Conservation (phyloP, 352 stramenopile species). For the Phytophthora palmivora region DNA sequence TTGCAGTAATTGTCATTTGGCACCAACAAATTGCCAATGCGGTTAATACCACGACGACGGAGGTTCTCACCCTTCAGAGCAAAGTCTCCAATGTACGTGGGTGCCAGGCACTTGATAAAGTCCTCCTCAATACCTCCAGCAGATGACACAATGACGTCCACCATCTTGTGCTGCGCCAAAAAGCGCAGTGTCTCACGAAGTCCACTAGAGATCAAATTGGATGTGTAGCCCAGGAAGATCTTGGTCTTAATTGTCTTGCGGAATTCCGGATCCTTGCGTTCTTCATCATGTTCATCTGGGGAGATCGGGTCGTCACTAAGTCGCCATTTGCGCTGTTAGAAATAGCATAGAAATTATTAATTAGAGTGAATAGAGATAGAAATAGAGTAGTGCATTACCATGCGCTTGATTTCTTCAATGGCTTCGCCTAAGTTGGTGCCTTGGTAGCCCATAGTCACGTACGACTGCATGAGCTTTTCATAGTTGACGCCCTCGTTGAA, state of each 20-base stretch:
- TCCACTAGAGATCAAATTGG: conserved; percentile 99
- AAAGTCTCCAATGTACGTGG: conserved; percentile 99
- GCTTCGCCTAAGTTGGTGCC: conserved; percentile 97
- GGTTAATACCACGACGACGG: conserved; percentile 97
- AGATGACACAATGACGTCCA: conserved; percentile 97
- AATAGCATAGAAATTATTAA: neutral
- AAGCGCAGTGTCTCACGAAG: conserved; percentile 98
- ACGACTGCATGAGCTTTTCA: conserved; percentile 82
- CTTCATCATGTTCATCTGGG: conserved; percentile 93
- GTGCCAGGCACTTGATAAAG: conserved; percentile 99
- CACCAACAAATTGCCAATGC: conserved; percentile 99
- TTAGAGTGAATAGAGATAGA: neutral
- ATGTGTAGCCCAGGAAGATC: conserved; percentile 99
- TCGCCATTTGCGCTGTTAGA: conserved; percentile 92
- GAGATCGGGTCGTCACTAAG: conserved; percentile 94
- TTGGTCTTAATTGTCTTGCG: conserved; percentile 92
- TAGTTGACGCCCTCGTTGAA: conserved; percentile 93
- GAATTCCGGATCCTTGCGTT: conserved; percentile 78
- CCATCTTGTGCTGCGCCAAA: conserved; percentile 98
- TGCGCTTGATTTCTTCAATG: conserved; percentile 98
- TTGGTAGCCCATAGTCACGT: conserved; percentile 93
- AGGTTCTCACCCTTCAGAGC: conserved; percentile 93
- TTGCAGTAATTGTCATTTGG: conserved; percentile 99
- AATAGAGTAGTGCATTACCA: conserved; percentile 41
- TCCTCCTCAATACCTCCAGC: conserved; percentile 96